Base-by-base conservation (phyloP, 257 asterid species). In the Mitragyna speciosa region DNA sequence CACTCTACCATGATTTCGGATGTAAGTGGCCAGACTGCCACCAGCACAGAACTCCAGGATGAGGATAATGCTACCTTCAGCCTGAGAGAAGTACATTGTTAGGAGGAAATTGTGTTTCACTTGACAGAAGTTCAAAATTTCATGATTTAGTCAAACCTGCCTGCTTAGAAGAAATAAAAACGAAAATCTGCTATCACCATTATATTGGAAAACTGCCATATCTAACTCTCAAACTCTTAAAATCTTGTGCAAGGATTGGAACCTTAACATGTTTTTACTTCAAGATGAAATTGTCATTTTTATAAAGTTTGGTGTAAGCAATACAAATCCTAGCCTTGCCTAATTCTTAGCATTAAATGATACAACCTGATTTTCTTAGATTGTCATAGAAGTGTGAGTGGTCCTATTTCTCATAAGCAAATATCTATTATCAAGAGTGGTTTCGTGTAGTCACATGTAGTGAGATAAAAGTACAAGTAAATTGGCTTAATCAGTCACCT, bases 1-100 rank as follows among this genome's bases (percentile, higher is more conserved):
- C 80, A 89, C 89, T 78, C 89, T 87, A 78, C 89, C 91, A 71
- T 83, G 88, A 71, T 47, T 77, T 54, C 9, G 81, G 70, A 88
- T 84, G 84, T 84, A 90, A 73, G 88, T 82, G 75, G 89, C 92
- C 54, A 90, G 87, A 83, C 86, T 77, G 30, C 90, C 92, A 43
- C 92, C 90, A 17, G 76, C 82, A 76, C 94, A 90, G 70, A 86
- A 88, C 87, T 90, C 93, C 83, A 87, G 73, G 61, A 88, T 85
- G 71, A 90, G 88, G 75, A 85, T 70, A 28, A 85, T 70, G 76
- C 70, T 78, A 82, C 72, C 86, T 72, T 87, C 87, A 78, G 71
- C 85, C 94, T 88, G 85, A 71, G 45, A 72, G 76, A 79, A 45
- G 20, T 26, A 68, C n/a, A 45, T 69, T 2, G 16, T 12, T 61